Percentiles rank a stretch among this genome's conserved stretches.
Conservation (phyloP, 805 yeast species). For the Kuraishia cidri region DNA sequence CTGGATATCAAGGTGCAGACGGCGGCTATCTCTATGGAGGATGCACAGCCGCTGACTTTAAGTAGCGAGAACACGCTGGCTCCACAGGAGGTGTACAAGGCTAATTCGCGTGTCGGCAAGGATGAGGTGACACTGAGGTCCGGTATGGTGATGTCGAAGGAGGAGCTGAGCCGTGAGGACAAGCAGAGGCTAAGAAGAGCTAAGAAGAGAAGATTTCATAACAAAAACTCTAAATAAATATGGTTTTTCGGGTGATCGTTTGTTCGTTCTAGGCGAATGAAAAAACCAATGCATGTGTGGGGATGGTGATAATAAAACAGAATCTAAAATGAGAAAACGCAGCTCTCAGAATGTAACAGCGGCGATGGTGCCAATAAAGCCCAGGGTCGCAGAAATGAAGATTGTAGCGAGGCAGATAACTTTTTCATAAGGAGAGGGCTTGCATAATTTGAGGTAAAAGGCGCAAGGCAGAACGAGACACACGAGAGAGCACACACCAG, state of each 20-base stretch:
- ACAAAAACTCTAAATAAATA: too few species aligned
- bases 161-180: conserved; percentile 77
- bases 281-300: not conserved
- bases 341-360: conserved; percentile 17
- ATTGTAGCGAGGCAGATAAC: conserved; percentile 36
- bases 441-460: conserved; percentile 62
- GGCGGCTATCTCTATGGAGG: conserved; percentile 86
- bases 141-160: conserved; percentile 74
- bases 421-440: conserved; percentile 33
- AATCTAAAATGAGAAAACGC: not conserved
- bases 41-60: conserved; percentile 86
- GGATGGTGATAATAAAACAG: not conserved
- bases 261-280: too few species aligned
- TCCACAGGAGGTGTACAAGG: conserved; percentile 84
- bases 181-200: conserved; percentile 83
- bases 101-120: conserved; percentile 28
- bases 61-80: conserved; percentile 72
- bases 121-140: conserved; percentile 63
- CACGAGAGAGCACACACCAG: conserved; percentile 71
- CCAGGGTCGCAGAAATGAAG: conserved; percentile 35
- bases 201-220: conserved; percentile 48
- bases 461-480: conserved; percentile 75
- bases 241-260: too few species aligned
- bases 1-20: conserved; percentile 77
- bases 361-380: conserved; percentile 55